Base-by-base conservation (phyloP, 2,329 filamentous ascomycete species). In the Nigrograna mackinnonii region DNA sequence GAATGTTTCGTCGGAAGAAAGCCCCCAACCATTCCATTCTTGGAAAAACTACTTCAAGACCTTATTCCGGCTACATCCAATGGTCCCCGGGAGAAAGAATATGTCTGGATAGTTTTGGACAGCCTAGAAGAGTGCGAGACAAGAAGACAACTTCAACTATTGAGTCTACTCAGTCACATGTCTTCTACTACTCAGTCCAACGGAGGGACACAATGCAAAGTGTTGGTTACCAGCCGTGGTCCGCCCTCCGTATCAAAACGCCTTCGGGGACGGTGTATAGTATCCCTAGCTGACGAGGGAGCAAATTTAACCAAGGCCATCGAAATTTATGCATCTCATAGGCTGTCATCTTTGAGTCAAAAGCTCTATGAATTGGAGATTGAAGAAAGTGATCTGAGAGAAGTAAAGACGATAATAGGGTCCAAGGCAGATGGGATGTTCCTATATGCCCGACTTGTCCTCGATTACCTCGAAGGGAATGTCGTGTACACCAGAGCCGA, bases 61-160 rank as follows among this genome's bases (percentile, higher is more conserved):
- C 30, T 58, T 5, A 36, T 58, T 16, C 14, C 34, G 5, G 26
- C 43, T 4, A 28, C 50, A 2, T 22, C 43, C 2, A 34, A 44
- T 9, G 39, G 40, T 11, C 44, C 48, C 11, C 24, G 41, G 7
- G 12, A 43, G 11, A 32, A 17, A 2, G 22, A 43, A 6, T 46
- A 47, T 11, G 22, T 54, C 7, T 57, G 53, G 28, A 47, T 66
- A 6, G 39, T 65, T 9, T 24, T 66, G 18, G 62, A 66, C 40
- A 58, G 62, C 3, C 18, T 63, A 6, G 58, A 66, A 20, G 62
- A 66, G 46, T 59, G 49, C 22, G 43, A 50, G 13, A 18, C 37
- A 11, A 37, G 41, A 9, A 49, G 50, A 17, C 54, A 60, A 28
- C 35, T 38, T n/a, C 38, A 49, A 19, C 31, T 63, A 7, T 22